A percentile compares a stretch with the other conserved stretches of the same genome.
These are phyloP conservation scores for Penicillium sp. DNA, from an alignment of 2,329 filamentous ascomycete genomes.

Conservation along the genomic window DNA sequence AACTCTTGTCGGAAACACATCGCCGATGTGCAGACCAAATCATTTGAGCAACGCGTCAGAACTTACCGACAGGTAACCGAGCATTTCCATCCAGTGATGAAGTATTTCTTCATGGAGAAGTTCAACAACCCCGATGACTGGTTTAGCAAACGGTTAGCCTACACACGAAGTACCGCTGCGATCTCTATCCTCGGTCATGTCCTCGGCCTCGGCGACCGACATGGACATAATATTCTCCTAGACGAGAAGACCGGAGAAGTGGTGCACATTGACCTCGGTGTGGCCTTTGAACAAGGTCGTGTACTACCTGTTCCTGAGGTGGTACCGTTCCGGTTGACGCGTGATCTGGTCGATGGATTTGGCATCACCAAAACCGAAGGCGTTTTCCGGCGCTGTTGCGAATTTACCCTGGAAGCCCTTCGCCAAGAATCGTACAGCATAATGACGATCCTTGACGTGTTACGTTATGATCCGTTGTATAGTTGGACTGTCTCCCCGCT, in stretches of 20 bases:
- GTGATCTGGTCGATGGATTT: constrained; percentile 96
- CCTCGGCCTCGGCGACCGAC: constrained; percentile 86
- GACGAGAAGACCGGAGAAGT: constrained; percentile 88
- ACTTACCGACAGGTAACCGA: constrained; percentile 77
- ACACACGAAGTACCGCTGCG: constrained; percentile 88
- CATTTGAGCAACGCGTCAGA: constrained; percentile 68
- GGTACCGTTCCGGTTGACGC: constrained; percentile 89
- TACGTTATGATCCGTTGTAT: constrained; percentile 97
- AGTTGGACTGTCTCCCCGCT: constrained; percentile 85
- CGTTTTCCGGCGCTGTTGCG: constrained; percentile 95
- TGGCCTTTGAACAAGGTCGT: constrained; percentile 94
- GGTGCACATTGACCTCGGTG: constrained; percentile 94
- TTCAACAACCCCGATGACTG: constrained; percentile 94
- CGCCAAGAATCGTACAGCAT: constrained; percentile 96
- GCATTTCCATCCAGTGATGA: constrained; percentile 87
- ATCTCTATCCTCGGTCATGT: constrained; percentile 95
- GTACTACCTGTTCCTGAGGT: constrained; percentile 94
- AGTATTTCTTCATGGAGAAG: constrained; percentile 94
- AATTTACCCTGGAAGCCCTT: constrained; percentile 92
- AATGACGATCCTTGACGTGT: constrained; percentile 96
- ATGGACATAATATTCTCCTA: constrained; percentile 94
- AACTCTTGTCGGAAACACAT: constrained; percentile 78
- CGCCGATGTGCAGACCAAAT: constrained; percentile 66
- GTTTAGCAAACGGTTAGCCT: constrained; percentile 85
- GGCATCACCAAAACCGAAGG: constrained; percentile 93